These are phyloP conservation scores for Trichoderma virens DNA, from an alignment of 495 filamentous ascomycete genomes.

Conservation along the genomic window DNA sequence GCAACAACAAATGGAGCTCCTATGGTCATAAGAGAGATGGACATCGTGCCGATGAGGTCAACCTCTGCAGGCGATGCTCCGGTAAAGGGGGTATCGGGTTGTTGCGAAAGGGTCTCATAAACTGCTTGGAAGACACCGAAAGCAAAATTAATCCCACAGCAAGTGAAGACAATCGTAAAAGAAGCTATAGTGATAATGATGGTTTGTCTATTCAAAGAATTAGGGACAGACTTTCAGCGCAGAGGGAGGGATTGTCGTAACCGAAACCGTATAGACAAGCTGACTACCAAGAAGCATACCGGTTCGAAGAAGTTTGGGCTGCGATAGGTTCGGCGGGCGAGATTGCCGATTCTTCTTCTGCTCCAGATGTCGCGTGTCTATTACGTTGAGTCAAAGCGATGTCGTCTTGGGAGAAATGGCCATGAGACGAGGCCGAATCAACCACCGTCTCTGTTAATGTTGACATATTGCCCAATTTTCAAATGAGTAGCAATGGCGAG, in stretches of 20 bases:
- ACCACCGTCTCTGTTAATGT: neutral
- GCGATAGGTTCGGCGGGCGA: neutral
- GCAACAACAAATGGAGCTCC: constrained; percentile 31
- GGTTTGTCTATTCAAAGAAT: neutral
- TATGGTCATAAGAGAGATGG: constrained; percentile 37
- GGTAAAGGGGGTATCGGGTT: constrained; percentile 26
- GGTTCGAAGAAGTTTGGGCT: neutral
- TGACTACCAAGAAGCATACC: neutral
- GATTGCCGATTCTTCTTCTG: neutral
- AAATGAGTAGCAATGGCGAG: neutral
- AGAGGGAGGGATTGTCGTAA: neutral
- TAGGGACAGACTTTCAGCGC: neutral
- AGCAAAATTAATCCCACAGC: constrained; percentile 37
- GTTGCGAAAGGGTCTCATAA: constrained; percentile 29
- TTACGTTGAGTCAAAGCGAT: neutral
- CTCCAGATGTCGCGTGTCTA: neutral
- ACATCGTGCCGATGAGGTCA: constrained; percentile 37
- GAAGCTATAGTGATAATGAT: constrained; percentile 2
- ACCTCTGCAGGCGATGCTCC: constrained; percentile 33
- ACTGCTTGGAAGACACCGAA: constrained; percentile 42
- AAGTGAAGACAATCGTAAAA: constrained; percentile 25
- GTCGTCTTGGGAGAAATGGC: neutral
- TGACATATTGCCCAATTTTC: neutral
- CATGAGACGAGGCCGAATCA: neutral
- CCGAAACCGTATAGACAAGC: neutral